Base-by-base conservation (phyloP, 768 basidiomycete genomes). In the Lactarius deliciosus region DNA sequence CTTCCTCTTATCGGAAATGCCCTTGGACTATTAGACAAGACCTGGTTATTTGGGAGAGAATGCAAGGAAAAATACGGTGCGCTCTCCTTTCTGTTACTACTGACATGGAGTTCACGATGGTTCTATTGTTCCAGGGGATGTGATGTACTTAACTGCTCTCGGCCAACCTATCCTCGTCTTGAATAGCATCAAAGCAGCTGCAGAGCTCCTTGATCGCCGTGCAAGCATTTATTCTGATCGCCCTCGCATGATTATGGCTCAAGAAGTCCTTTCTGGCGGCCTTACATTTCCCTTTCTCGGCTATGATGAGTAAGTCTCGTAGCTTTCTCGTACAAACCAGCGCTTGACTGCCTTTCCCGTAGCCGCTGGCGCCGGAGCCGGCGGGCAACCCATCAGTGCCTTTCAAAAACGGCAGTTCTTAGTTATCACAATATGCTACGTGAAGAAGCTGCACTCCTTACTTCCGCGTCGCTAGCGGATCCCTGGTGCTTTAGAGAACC, bases 251-350 rank as follows among this genome's bases (percentile, higher is more conserved):
- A 47, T 77, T 36, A 72, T 78, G 20, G 73, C 69, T 2, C 66
- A 64, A 20, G 76, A 79, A 36, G 63, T 76, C 53, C 63, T 78
- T 40, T 74, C 75, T 3, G 73, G 77, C 13, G 74, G 76, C 3
- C 61, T 74, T 32, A 41, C 71, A 9, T 50, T 79, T n/a, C 70
- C 68, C 6, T 73, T 79, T 57, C 53, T 62, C n/a, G 61, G 64
- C 4, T 66, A 73, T 57, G 69, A 75, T 57, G 25, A 63, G 74
- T 76, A 54, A 28, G 32, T 32, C 15, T 30, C 28, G 3, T 7
- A 16, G 6, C 10, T 18, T 20, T 10, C 28, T 16, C 20, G 9
- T 3, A 30, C 28, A 11, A 3, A 30, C 16, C 20, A 9, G 45
- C n/a, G 45, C 41, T 73, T 73, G 64, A 47, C 11, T 28, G 43